Base-by-base conservation (phyloP, 2,329 filamentous ascomycete species). In the Helminthosporium solani region DNA sequence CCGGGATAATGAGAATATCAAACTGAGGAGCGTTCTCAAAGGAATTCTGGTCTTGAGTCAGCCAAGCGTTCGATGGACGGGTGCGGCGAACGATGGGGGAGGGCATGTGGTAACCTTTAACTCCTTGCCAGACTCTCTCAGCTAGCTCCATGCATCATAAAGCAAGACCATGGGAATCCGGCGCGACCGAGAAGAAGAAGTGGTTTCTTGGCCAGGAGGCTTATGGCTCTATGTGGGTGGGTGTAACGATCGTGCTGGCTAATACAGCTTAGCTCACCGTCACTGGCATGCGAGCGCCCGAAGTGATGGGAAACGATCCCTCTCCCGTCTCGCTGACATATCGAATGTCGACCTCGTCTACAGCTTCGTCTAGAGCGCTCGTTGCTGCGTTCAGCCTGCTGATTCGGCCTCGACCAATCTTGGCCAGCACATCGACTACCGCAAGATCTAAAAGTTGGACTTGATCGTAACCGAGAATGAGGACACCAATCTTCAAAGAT, bases 311-410 rank as follows among this genome's bases (percentile, higher is more conserved):
- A 52, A 67, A 68, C 33, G 64, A 63, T 34, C 66, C 65, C 46
- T 66, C 63, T 54, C 67, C 66, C 44, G 54, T 68, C 60, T 64
- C 58, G 49, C 56, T 68, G 54, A 70, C 59, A 53, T 67, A 70
- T 42, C 64, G 64, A 50, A 70, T 63, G 47, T 70, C 66, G 27
- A 70, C 47, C 41, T 68, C 66, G 44, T 69, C 66, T 33, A 70
- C 56, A 19, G 63, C 60, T 41, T 67, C 52, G 14, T 68, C 59
- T 4, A 65, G 36, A n/a, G 58, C 57, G 18, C 40, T 42, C 19
- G 54, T 46, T 15, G 61, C 44, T 14, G 64, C 52, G 27, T 60
- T 57, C n/a, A 63, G 40, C 41, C 42, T 55, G 51, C 50, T 53
- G 20, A 70, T 54, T 18, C 61, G 52, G 34, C 58, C 63, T 34